Base-by-base conservation (phyloP, 192 early-diverging fungal genomes). In the Coemansia brasiliensis region DNA sequence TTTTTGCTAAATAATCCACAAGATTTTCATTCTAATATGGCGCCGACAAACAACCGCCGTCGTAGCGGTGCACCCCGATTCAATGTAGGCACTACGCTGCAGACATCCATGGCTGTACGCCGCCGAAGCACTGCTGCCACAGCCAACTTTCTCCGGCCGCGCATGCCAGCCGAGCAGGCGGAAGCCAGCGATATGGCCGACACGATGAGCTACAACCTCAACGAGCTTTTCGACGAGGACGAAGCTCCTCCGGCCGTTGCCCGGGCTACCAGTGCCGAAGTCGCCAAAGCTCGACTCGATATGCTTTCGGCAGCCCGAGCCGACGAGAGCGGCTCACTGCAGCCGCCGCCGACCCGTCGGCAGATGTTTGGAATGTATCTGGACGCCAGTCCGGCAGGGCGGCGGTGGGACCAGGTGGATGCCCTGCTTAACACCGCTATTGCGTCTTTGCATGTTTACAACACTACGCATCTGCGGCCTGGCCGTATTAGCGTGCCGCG, bases 391-490 rank as follows among this genome's bases (percentile, higher is more conserved):
- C 61, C 70, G 5, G 72, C 65, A 1, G 84, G 84, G 8, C 57
- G 84, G 17, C 55, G 64, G 20, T 86, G 86, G 86, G 85, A 87
- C 69, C 73, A 82, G 49, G 45, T 86, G 13, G 86, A 87, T 44
- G 78, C 77, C 1, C 29, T 69, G 15, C 32, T 86, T 20, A 83
- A 84, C 42, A 40, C 71, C 1, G 61, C 62, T 1, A 80, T 87
- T 39, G 79, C 71, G 3, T 52, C 50, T 0, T 51, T 80, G 40
- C 84, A 86, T 57, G 72, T 88, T 48, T 67, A 67, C 63, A 82
- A 74, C 55, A 85, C 84, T 24, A 69, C 68, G 63, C 79, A 78
- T 51, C 58, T 85, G 2, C 55, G 51, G 21, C 52, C 39, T 56
- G 60, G 20, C 11, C 57, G 52, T 16, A 43, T 72, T 67, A 58